phyloP scores from a whole-genome alignment of 2,329 filamentous ascomycete species.

The Colletotrichum shisoi region DNA sequence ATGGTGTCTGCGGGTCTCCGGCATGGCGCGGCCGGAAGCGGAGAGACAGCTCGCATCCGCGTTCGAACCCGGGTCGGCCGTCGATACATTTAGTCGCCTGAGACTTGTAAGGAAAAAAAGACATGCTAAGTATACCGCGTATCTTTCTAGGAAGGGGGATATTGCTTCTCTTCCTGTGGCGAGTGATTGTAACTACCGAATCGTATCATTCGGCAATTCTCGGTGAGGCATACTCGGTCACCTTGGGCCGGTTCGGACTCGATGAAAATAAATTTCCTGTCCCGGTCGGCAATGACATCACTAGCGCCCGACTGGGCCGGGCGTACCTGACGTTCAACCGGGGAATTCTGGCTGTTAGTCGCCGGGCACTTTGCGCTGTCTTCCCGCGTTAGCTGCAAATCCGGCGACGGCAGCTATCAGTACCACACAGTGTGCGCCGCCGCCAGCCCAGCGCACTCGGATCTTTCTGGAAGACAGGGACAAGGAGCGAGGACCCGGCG shows the following conservation, averaged over 20 bases:
- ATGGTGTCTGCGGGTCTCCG: conserved; percentile 3
- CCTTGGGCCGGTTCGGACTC: conserved; percentile 15
- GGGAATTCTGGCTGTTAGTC: no score
- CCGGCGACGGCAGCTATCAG: conserved; percentile 12
- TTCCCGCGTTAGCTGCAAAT: conserved; percentile 16
- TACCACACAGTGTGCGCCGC: background rate
- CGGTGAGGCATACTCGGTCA: conserved; percentile 23
- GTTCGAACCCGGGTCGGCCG: conserved; percentile 9
- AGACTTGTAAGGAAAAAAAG: no score
- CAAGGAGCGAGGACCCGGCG: conserved; percentile 7
- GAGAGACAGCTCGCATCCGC: conserved; percentile 20
- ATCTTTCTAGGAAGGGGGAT: no score
- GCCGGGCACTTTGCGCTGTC: background rate
- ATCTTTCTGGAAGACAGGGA: conserved; percentile 15
- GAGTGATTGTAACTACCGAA: background rate
- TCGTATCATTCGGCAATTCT: background rate
- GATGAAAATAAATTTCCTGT: background rate
- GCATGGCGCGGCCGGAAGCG: conserved; percentile 14
- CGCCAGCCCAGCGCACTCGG: conserved; percentile 10
- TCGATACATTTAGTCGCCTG: background rate
- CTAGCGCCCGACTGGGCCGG: conserved; percentile 10
- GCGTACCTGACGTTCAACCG: background rate
- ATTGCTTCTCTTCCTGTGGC: no score
- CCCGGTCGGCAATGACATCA: conserved; percentile 30
- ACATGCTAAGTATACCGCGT: no score